Evolutionary conservation across 176 grass and related monocot genomes (phyloP).

Genomic region (Themeda triandra): DNA sequence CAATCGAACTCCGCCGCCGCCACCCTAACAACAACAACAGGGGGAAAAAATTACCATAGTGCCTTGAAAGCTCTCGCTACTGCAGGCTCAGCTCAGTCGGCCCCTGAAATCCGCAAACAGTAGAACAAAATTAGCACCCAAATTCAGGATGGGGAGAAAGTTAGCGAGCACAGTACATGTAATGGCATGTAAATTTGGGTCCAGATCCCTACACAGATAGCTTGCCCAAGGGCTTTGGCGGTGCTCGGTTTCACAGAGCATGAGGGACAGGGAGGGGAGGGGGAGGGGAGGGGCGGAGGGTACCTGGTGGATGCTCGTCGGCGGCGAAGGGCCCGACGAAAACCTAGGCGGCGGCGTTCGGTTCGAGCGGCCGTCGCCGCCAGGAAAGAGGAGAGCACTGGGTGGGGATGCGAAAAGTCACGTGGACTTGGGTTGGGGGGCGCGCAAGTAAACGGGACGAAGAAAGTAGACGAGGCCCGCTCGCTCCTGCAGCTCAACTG

Average conservation of each 20-base stretch:
- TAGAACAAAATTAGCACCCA: neutral
- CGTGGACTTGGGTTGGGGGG: neutral
- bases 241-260: neutral
- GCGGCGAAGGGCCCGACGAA: neutral
- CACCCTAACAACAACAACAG: neutral
- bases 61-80: neutral
- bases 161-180: neutral
- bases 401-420: neutral
- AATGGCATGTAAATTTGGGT: neutral
- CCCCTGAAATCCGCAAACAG: neutral
- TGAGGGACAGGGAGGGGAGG: neutral
- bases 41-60: conserved; percentile 32
- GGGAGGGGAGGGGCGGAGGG: neutral
- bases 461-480: neutral
- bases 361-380: neutral
- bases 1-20: neutral
- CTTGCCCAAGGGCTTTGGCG: neutral
- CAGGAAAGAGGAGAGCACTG: neutral
- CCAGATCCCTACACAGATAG: neutral
- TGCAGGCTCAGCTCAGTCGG: neutral
- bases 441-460: neutral
- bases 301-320: neutral
- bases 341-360: neutral
- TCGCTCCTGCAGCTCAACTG: neutral
- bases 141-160: neutral